Evolutionary conservation across 202 grass and related monocot species (phyloP), one percentile per base, ranked within the genome.

Genomic region (Brachypodium distachyon): DNA sequence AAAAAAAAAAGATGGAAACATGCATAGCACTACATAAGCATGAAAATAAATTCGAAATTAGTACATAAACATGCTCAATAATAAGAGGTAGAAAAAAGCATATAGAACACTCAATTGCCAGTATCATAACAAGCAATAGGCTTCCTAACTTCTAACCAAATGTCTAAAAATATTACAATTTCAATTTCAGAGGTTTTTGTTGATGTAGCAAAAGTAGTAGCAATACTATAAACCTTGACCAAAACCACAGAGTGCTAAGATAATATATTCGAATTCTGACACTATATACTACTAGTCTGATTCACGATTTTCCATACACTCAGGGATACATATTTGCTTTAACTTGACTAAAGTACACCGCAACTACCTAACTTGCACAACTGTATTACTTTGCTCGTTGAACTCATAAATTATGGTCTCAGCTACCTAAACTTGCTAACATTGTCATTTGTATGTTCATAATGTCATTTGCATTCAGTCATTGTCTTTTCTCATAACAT

Each of bases 1-100:
- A 73, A 72, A 70, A 7, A 81, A 59, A 74, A 21, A 87, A 81
- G 68, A 79, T 55, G 51, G 27, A 81, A 66, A 56, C 10, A 56
- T 39, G 63, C 21, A 63, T 53, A 37, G 39, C 48, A 83, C n/a
- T 68, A 28, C 42, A 44, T 46, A 23, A 56, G 38, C 3, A 46
- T 48, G 54, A 32, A 66, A 57, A 41, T 77, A 16, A 63, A 70
- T 70, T 21, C 5, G 10, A 52, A 55, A 52, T 59, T 51, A 39
- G 9, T 23, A 64, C 67, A 79, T 69, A 19, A n/a, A 39, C 39
- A 71, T 46, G 32, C 38, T 77, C 56, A 63, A 56, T 26, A 25
- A 19, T 49, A 81, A 62, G 46, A 61, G 36, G 41, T 84, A 67
- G 31, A 74, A 43, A n/a, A 22, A 67, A 67, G 21, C 50, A 83